Base-by-base conservation (phyloP, 805 yeast species). In the Priceomyces castillae region DNA sequence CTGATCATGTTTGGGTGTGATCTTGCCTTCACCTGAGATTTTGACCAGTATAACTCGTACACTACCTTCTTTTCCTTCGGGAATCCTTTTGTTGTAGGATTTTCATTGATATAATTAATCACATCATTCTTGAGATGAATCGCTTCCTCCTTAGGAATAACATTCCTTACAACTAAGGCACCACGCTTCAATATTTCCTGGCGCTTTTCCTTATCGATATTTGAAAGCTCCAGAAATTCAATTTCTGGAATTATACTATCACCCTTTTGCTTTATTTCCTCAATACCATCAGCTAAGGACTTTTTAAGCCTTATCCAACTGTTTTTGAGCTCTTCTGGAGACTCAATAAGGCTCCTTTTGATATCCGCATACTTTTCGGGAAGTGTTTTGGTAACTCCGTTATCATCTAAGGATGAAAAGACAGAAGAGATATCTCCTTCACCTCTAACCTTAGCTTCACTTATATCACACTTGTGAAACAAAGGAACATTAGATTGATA, bases 11-110 rank as follows among this genome's bases (percentile, higher is more conserved):
- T 58, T 14, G 71, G 72, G 49, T 69, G 69, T 1, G 71, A 57
- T 28, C 77, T 51, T 5, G 74, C 74, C 37, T 50, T 54, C 1
- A 64, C 55, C 49, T 72, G 74, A 2, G 71, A 49, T 40, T 59
- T 57, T 2, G 72, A 56, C 75, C 76, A 72, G 46, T 65, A 68
- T 12, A 68, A 53, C 41, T 55, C 54, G 44, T 66, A 66, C 49
- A 49, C 61, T 52, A 40, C 58, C 50, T 34, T 54, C 42, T 25
- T 61, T 52, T 31, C 55, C 18, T 35, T 42, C 7, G 67, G 63
- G 22, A 47, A 47, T 1, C 66, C 68, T 6, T 53, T 59, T 1
- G 57, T 57, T 34, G 54, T 57, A 2, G 65, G 65, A 46, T 68
- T 58, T 11, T 46, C 51, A 12, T 45, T 37, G 18, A 62, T 48